Conservation (phyloP, 2,329 filamentous ascomycete genomes). For the Fusarium tuaranense region DNA sequence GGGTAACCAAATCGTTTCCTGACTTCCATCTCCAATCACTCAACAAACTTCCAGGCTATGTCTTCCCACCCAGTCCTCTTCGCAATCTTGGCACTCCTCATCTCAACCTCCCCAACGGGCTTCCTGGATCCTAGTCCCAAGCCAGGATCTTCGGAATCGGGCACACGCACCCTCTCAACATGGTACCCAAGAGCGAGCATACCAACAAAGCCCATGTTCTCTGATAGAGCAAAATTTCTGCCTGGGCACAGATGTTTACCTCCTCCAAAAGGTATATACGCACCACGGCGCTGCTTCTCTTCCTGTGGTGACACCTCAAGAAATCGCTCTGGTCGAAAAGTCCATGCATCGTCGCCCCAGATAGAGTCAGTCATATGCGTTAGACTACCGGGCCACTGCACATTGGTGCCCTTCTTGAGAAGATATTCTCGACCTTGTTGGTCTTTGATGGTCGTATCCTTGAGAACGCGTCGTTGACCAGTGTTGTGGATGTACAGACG, state of each 20-base stretch:
- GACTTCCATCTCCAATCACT: neutral
- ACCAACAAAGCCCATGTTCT: conserved; percentile 10
- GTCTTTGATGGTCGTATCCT: conserved; percentile 10
- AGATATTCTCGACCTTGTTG: conserved; percentile 7
- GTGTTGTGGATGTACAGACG: conserved; percentile 4
- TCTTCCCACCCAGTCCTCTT: neutral
- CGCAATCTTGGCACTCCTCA: neutral
- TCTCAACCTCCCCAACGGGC: neutral
- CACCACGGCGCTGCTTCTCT: conserved; percentile 3
- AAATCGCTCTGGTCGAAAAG: conserved; percentile 3
- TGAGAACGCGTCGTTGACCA: conserved; percentile 4
- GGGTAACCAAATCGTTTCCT: too few species aligned
- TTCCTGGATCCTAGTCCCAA: neutral
- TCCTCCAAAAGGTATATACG: conserved; percentile 20
- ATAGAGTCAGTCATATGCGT: neutral
- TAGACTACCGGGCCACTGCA: conserved; percentile 12
- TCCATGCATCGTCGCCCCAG: conserved; percentile 7
- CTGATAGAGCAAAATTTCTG: conserved; percentile 6
- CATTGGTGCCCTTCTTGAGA: conserved; percentile 13
- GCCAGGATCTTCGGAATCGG: neutral
- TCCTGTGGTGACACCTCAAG: neutral
- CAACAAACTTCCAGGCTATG: neutral
- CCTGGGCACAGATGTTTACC: conserved; percentile 22
- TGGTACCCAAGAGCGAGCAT: conserved; percentile 8
- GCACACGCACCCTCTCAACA: neutral